phyloP scores from a whole-genome alignment of 2,329 filamentous ascomycete genomes.

The Magnaporthales sp. region DNA sequence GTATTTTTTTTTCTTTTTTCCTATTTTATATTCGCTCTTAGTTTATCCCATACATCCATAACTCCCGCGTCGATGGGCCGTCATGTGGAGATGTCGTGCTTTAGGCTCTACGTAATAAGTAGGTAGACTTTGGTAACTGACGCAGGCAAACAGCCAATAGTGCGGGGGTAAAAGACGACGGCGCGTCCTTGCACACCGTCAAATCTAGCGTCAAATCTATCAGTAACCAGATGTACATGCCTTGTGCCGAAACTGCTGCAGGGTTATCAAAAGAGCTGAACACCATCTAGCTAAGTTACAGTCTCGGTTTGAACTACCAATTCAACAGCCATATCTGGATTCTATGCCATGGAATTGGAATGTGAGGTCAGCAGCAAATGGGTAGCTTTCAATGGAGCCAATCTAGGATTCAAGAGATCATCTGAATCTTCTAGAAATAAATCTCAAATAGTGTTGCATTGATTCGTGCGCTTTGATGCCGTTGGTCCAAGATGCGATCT shows the following conservation, averaged over 20 bases:
- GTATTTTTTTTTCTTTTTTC: not conserved
- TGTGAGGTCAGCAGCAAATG: not conserved
- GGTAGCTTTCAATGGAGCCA: not conserved
- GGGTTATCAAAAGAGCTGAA: not conserved
- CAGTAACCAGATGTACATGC: not conserved
- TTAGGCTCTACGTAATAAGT: not conserved
- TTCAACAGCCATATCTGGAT: not conserved
- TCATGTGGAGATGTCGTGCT: not conserved
- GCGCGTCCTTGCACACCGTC: not conserved
- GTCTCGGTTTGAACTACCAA: not conserved
- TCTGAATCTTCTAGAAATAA: not conserved
- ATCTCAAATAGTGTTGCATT: not conserved
- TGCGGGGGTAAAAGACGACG: not conserved
- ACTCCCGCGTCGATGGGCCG: not conserved
- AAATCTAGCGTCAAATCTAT: too few species aligned
- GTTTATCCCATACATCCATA: not conserved
- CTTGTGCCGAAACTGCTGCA: not conserved
- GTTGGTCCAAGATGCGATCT: too few species aligned
- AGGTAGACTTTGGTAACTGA: not conserved
- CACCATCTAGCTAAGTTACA: not conserved
- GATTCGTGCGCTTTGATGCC: not conserved
- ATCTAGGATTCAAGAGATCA: not conserved
- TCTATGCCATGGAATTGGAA: not conserved
- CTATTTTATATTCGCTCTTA: too few species aligned
- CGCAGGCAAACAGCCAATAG: not conserved